These are phyloP conservation scores for Echria macrotheca DNA, from an alignment of 495 filamentous ascomycete genomes.

Conservation along the genomic window DNA sequence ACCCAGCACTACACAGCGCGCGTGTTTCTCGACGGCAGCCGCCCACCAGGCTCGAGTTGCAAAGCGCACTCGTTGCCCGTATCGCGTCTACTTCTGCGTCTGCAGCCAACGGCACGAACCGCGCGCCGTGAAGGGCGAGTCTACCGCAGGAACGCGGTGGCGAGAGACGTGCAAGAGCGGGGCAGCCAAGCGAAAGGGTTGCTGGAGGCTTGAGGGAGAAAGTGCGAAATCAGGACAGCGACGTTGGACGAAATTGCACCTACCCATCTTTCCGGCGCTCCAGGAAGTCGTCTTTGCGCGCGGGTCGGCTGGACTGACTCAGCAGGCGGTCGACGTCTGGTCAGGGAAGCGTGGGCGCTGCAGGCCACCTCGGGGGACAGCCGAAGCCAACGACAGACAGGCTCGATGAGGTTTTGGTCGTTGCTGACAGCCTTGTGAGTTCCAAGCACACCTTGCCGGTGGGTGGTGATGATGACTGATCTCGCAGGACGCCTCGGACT, in stretches of 20 bases:
- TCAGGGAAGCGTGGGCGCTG: not conserved
- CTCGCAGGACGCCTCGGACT: too few relatives aligned
- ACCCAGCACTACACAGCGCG: too few relatives aligned
- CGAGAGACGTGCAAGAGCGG: not conserved
- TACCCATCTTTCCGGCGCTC: slow-evolving; percentile 17
- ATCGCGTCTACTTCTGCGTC: slow-evolving; percentile 4
- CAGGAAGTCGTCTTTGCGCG: slow-evolving; percentile 15
- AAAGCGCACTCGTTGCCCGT: slow-evolving; percentile 5
- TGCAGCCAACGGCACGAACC: not conserved
- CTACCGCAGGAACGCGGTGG: not conserved
- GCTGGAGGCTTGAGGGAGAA: not conserved
- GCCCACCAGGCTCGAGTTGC: too few relatives aligned
- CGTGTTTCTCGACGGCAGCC: too few relatives aligned
- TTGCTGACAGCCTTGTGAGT: not conserved
- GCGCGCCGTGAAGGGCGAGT: not conserved
- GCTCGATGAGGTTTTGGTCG: too few relatives aligned
- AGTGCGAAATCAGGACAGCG: not conserved
- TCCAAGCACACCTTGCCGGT: too few relatives aligned
- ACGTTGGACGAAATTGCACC: slow-evolving; percentile 9
- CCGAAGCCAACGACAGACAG: too few relatives aligned
- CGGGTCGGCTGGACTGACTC: slow-evolving; percentile 19
- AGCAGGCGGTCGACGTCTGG: slow-evolving; percentile 12
- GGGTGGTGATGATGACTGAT: not conserved
- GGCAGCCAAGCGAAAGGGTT: not conserved
- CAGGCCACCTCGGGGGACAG: not conserved